These are phyloP conservation scores for Debaryomycetaceae sp. DNA, from an alignment of 1,139 yeast genomes.

Conservation along the genomic window DNA sequence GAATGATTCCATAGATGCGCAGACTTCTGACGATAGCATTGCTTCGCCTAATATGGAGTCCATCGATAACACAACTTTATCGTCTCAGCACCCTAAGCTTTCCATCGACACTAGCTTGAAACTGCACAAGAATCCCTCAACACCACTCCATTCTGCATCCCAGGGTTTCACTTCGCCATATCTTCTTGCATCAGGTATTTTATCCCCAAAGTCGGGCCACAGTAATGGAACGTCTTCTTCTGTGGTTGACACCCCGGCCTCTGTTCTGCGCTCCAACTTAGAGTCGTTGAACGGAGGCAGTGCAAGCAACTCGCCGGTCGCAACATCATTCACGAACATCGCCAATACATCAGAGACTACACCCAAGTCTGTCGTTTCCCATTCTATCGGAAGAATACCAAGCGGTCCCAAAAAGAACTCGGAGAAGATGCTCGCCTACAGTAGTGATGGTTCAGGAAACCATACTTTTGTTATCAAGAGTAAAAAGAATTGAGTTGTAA, in stretches of 20 bases:
- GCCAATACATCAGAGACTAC: background rate
- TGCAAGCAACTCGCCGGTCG: conserved; percentile 1
- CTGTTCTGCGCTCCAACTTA: conserved; percentile 8
- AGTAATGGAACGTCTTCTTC: conserved; percentile 18
- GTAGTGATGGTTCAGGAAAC: conserved; percentile 42
- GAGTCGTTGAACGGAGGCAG: conserved; percentile 3
- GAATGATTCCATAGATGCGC: conserved; percentile 17
- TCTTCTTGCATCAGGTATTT: conserved; percentile 53
- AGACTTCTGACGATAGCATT: conserved; percentile 21
- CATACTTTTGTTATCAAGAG: conserved; percentile 39
- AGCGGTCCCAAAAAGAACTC: conserved; percentile 24
- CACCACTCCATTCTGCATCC: conserved; percentile 26
- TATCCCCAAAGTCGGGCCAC: conserved; percentile 43
- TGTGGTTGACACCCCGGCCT: conserved; percentile 19
- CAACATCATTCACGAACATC: background rate
- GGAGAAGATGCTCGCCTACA: conserved; percentile 41
- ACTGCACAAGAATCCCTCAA: conserved; percentile 23
- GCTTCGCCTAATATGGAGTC: conserved; percentile 31
- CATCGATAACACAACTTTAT: conserved; percentile 28
- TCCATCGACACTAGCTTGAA: conserved; percentile 29
- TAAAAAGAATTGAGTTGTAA: conserved; percentile 20
- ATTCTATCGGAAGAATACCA: conserved; percentile 22
- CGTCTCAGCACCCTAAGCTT: conserved; percentile 29
- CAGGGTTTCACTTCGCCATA: conserved; percentile 61
- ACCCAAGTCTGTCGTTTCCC: conserved; percentile 16